Conservation (phyloP, 441 rosid genomes). For the Arabidopsis hybrid region DNA sequence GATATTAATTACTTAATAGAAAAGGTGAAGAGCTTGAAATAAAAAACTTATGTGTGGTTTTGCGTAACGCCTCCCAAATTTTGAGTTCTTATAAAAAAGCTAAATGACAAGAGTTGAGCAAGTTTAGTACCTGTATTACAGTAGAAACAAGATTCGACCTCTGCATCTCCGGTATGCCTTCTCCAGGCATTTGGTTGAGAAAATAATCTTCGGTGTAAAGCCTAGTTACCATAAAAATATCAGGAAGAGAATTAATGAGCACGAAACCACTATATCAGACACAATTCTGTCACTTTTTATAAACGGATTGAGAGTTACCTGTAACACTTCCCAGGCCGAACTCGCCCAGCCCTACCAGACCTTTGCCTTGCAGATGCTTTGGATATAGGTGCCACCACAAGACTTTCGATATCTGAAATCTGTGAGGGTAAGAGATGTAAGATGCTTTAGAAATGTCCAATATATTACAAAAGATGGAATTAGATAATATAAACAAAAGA, state of each 20-base stretch:
- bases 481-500: slow-evolving; percentile 15
- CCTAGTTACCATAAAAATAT: slow-evolving; percentile 52
- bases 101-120: slow-evolving; percentile 31
- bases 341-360: slow-evolving; percentile 98
- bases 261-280: slow-evolving; percentile 5
- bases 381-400: slow-evolving; percentile 94
- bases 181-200: slow-evolving; percentile 78
- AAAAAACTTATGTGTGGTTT: background rate
- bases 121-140: slow-evolving; percentile 76
- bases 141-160: slow-evolving; percentile 93
- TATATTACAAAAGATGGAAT: slow-evolving; percentile 7
- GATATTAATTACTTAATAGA: slow-evolving; percentile 2
- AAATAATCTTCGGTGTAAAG: slow-evolving; percentile 90
- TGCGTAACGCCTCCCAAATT: background rate
- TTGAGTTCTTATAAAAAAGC: background rate
- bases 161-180: slow-evolving; percentile 96
- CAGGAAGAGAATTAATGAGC: slow-evolving; percentile 11
- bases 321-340: slow-evolving; percentile 99
- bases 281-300: slow-evolving; percentile 7
- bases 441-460: slow-evolving; percentile 14
- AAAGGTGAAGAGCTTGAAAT: slow-evolving; percentile 1
- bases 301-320: slow-evolving; percentile 54
- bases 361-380: slow-evolving; percentile 99
- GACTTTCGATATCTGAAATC: slow-evolving; percentile 94
- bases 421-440: slow-evolving; percentile 37